A percentile compares a stretch with the other conserved stretches of the same genome.
Evolutionary conservation across 495 filamentous ascomycete genomes (phyloP).

Genomic region (Emericellopsis terricola): DNA sequence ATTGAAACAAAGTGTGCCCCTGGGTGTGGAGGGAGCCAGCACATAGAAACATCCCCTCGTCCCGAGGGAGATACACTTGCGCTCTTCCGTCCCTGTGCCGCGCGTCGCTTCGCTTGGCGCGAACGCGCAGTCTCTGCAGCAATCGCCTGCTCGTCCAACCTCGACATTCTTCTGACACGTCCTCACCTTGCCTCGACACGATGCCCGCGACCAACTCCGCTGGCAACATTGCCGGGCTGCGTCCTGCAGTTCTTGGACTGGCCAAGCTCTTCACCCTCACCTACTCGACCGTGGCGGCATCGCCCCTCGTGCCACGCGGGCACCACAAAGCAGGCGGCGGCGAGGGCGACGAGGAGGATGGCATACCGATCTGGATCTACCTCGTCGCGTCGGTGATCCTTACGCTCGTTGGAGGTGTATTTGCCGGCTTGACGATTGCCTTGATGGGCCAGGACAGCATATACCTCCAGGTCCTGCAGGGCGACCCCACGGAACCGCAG

Average conservation of each 20-base stretch:
- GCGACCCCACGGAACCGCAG: conserved; percentile 48
- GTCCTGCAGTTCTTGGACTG: conserved; percentile 5
- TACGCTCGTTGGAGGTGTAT: conserved; percentile 79
- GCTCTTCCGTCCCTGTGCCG: too few species aligned
- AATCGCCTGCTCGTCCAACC: too few species aligned
- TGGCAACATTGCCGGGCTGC: conserved; percentile 2
- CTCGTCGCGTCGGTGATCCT: conserved; percentile 32
- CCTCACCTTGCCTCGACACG: not conserved
- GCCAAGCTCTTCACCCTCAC: conserved; percentile 14
- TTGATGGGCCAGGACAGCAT: conserved; percentile 86
- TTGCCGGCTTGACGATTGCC: conserved; percentile 91
- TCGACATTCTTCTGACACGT: too few species aligned
- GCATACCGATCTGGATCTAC: conserved; percentile 24
- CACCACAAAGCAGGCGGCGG: conserved; percentile 9
- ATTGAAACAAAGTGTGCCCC: too few species aligned
- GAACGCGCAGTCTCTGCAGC: too few species aligned
- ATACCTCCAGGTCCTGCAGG: conserved; percentile 92
- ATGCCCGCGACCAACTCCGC: not conserved
- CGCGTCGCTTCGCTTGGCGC: too few species aligned
- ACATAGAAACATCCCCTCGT: too few species aligned
- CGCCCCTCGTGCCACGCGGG: conserved; percentile 7
- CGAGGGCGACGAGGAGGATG: conserved; percentile 18
- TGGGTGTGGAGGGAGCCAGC: too few species aligned
- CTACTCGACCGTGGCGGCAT: conserved; percentile 15
- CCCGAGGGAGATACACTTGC: too few species aligned